Evolutionary conservation across 305 asterid genomes (phyloP).

Genomic region (Fraxinus xanthoxyloides): DNA sequence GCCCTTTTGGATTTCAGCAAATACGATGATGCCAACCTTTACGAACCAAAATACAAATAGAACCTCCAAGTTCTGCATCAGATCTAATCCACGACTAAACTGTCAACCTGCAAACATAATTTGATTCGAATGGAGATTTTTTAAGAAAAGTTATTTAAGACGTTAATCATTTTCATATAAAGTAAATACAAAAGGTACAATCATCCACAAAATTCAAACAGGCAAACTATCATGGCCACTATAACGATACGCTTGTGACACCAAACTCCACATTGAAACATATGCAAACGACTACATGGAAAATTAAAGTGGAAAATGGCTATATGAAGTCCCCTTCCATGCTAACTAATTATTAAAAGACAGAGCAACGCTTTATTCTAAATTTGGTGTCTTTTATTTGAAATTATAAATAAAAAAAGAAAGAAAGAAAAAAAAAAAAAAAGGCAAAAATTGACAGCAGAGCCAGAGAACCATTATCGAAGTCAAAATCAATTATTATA

Average conservation of each 20-base stretch:
- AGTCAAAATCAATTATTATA: too few relatives aligned
- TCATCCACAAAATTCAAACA: background rate
- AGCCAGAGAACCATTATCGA: background rate
- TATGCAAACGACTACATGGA: background rate
- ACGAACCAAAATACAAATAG: constrained; percentile 14
- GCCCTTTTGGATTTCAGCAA: background rate
- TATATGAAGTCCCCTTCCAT: background rate
- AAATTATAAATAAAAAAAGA: background rate
- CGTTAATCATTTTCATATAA: background rate
- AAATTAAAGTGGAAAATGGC: background rate
- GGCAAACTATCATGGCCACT: background rate
- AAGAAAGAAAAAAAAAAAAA: background rate
- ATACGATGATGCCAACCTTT: constrained; percentile 24
- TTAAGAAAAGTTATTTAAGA: too few relatives aligned
- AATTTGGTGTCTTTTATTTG: background rate
- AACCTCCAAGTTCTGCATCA: constrained; percentile 19
- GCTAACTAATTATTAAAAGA: background rate
- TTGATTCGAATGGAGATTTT: background rate
- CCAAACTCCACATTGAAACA: background rate
- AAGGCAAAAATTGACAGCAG: background rate
- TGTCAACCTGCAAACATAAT: constrained; percentile 23
- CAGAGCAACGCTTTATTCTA: background rate
- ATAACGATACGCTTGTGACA: background rate
- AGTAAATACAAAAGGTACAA: background rate
- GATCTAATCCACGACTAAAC: constrained; percentile 21